These are phyloP conservation scores for Nevesoporus exiguus DNA, from an alignment of 768 basidiomycete species.

Conservation along the genomic window DNA sequence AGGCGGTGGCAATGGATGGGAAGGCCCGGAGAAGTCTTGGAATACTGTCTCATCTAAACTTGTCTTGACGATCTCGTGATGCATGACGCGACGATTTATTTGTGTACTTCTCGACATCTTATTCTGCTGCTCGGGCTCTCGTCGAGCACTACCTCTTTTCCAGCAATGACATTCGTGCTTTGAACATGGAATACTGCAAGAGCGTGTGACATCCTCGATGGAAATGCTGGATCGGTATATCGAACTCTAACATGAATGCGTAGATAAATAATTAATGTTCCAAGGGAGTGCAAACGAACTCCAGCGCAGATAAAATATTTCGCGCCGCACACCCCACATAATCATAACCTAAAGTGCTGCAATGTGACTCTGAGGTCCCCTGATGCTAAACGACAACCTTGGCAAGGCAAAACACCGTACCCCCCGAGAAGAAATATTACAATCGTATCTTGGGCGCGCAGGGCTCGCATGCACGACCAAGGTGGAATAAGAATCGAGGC, in stretches of 20 bases:
- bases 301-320: constrained; percentile 8
- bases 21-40: constrained; percentile 61
- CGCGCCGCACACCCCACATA: background rate
- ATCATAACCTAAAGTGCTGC: background rate
- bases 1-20: constrained; percentile 89
- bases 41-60: constrained; percentile 33
- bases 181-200: background rate
- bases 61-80: constrained; percentile 4
- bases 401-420: constrained; percentile 1
- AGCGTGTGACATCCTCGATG: no score
- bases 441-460: background rate
- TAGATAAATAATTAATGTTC: background rate
- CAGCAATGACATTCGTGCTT: constrained; percentile 2
- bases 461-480: constrained; percentile 5
- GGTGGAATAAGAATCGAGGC: background rate
- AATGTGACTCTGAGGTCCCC: constrained; percentile 2
- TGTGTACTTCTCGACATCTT: background rate
- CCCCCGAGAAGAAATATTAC: constrained; percentile 1
- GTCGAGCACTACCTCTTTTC: background rate
- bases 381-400: background rate
- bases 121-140: background rate
- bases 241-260: background rate
- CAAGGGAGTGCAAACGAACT: constrained; percentile 5
- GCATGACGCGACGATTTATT: constrained; percentile 3
- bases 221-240: no score